Evolutionary conservation across 2,329 filamentous ascomycete species (phyloP), one percentile per base, ranked within the genome.

Genomic region (Pyrenochaeta sp.): DNA sequence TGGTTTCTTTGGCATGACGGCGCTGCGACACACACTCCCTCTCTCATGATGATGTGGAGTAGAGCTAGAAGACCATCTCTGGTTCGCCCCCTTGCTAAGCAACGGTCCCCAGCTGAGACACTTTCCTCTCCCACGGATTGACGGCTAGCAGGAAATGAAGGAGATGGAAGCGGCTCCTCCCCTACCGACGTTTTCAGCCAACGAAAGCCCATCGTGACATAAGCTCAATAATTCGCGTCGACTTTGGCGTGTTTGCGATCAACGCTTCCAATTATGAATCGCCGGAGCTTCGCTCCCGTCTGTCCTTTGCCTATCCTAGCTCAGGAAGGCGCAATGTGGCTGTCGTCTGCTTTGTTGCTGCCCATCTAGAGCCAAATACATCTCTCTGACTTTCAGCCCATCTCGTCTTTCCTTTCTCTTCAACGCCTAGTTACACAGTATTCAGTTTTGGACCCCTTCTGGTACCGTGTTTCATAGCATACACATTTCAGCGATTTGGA

Each of bases 391-490:
- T 45, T 46, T 27, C 55, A 59, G 58, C 45, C 61, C 61, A 54
- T 59, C 54, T 60, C 48, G 61, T 56, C 45, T 34, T 61, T 55
- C 59, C 60, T 53, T 58, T 66, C 49, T 57, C 53, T 64, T 54
- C 58, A 50, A 59, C 56, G 49, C 52, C 49, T 59, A 57, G 34
- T 61, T 67, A 65, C 63, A 50, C 67, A 64, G 45, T 55, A 67
- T 69, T 58, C 63, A 56, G 49, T 64, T 66, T 72, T 66, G 69
- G 64, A 62, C 62, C 48, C 52, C 58, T 56, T 52, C 60, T 59
- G 58, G 64, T 62, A 62, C 66, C 49, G 64, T 65, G 72, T 74
- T 74, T 74, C 68, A 72, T 61, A 61, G 66, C 57, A 50, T 62
- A 61, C 62, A 56, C 54, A 65, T 69, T 60, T 59, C 66, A 62